A percentile compares a stretch with the other conserved stretches of the same genome.
Conservation (phyloP, 1,284 basidiomycete genomes). For the Naganishia cerealis region DNA sequence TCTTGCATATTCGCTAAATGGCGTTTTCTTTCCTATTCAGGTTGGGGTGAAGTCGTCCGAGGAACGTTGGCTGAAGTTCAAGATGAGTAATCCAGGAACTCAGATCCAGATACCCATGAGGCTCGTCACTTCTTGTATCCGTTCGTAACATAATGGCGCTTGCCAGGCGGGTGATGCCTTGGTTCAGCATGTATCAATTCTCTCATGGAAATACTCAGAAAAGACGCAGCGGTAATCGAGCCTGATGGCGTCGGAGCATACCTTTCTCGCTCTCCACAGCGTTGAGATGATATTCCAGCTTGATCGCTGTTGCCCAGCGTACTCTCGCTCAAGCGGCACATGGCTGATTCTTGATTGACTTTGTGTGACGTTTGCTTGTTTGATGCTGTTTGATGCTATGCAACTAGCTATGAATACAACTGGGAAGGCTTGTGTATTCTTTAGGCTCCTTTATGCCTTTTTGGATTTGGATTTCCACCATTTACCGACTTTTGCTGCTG, state of each 20-base stretch:
- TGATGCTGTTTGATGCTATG: not conserved
- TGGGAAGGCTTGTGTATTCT: not conserved
- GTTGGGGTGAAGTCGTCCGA: conserved; percentile 36
- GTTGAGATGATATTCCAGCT: too few relatives aligned
- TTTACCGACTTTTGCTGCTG: conserved; percentile 73
- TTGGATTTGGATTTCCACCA: conserved; percentile 61
- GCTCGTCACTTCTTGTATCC: conserved; percentile 17
- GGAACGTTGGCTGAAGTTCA: conserved; percentile 48
- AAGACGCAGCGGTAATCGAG: not conserved
- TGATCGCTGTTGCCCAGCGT: too few relatives aligned
- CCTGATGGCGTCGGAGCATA: not conserved
- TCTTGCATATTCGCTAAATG: not conserved
- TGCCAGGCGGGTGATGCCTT: conserved; percentile 5
- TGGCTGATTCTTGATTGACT: not conserved
- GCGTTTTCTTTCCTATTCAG: conserved; percentile 1
- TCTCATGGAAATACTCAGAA: not conserved
- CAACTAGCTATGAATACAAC: not conserved
- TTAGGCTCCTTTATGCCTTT: conserved; percentile 8
- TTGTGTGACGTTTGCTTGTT: not conserved
- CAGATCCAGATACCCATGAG: conserved; percentile 3
- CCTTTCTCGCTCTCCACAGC: not conserved
- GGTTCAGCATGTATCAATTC: conserved; percentile 4
- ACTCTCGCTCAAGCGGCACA: not conserved
- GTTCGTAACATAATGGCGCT: conserved; percentile 14
- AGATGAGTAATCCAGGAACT: conserved; percentile 28